Conservation (phyloP, 2,329 filamentous ascomycete genomes). For the Teratosphaeria gauchensis region DNA sequence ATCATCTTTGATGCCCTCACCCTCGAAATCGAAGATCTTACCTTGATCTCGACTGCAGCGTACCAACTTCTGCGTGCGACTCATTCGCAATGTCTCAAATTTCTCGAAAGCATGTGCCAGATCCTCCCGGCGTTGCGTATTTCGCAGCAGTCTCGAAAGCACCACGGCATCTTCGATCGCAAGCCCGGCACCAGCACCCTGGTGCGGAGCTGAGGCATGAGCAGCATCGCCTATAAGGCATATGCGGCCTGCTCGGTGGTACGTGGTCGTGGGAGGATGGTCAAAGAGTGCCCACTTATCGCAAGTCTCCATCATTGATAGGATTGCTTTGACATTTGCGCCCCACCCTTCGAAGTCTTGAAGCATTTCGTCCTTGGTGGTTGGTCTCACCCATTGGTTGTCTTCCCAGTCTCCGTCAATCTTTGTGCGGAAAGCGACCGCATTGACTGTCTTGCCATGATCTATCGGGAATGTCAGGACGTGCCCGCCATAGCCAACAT, state of each 20-base stretch:
- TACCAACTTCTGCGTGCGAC: conserved; percentile 38
- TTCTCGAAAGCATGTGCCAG: conserved; percentile 26
- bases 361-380: conserved; percentile 31
- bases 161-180: conserved; percentile 23
- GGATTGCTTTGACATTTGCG: conserved; percentile 4
- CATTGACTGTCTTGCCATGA: conserved; percentile 46
- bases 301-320: conserved; percentile 4
- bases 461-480: conserved; percentile 55
- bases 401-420: conserved; percentile 27
- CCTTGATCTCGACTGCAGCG: conserved; percentile 30
- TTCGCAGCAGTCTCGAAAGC: conserved; percentile 18
- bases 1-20: conserved; percentile 24
- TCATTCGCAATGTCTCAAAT: conserved; percentile 31
- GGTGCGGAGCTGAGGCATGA: conserved; percentile 32
- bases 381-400: conserved; percentile 28
- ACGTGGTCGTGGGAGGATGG: conserved; percentile 34
- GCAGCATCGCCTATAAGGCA: conserved; percentile 41
- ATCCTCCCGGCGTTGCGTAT: conserved; percentile 10
- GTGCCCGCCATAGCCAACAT: conserved; percentile 32
- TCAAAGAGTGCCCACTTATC: conserved; percentile 25
- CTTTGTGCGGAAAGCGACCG: conserved; percentile 40
- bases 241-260: conserved; percentile 23
- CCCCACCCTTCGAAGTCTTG: conserved; percentile 30
- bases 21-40: conserved; percentile 33
- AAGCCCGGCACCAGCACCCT: conserved; percentile 17